Percentiles rank a stretch among this genome's conserved stretches.
These are phyloP conservation scores for Tetrapisispora phaffii DNA, from an alignment of 805 yeast genomes.

Conservation along the genomic window DNA sequence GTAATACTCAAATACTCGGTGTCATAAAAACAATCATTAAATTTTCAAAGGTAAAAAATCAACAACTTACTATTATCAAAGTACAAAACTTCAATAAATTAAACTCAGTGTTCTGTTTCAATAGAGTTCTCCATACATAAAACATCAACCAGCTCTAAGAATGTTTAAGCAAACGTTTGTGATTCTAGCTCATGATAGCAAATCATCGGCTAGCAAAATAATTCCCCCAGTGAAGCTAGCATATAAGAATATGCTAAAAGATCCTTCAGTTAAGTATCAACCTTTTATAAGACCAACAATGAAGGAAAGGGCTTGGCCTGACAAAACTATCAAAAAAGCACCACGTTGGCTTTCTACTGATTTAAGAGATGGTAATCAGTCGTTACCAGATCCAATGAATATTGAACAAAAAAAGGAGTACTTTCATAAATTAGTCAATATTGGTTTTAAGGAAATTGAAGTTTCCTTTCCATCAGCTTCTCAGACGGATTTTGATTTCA, in stretches of 20 bases:
- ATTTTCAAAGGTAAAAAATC: too few relatives aligned
- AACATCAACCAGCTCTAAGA: not conserved
- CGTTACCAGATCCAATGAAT: conserved; percentile 82
- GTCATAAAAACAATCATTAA: too few relatives aligned
- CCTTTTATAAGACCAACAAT: conserved; percentile 44
- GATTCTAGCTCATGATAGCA: conserved; percentile 13
- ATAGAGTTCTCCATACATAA: too few relatives aligned
- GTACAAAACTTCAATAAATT: too few relatives aligned
- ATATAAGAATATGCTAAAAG: conserved; percentile 49
- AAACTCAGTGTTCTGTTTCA: too few relatives aligned
- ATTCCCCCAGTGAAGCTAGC: conserved; percentile 28
- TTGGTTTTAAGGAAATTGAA: conserved; percentile 77
- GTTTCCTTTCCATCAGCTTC: conserved; percentile 78
- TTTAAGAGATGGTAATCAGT: conserved; percentile 75
- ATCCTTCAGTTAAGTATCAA: conserved; percentile 55
- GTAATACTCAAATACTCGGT: too few relatives aligned
- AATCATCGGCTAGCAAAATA: conserved; percentile 13
- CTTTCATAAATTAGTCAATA: conserved; percentile 54
- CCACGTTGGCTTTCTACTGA: conserved; percentile 83
- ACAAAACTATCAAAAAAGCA: conserved; percentile 43
- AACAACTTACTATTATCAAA: too few relatives aligned
- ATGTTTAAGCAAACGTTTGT: conserved; percentile 15
- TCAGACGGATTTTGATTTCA: conserved; percentile 72
- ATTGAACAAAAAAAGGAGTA: conserved; percentile 64
- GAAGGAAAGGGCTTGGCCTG: conserved; percentile 65